Conservation (phyloP, 257 asterid species). For the Primulina tabacum region DNA sequence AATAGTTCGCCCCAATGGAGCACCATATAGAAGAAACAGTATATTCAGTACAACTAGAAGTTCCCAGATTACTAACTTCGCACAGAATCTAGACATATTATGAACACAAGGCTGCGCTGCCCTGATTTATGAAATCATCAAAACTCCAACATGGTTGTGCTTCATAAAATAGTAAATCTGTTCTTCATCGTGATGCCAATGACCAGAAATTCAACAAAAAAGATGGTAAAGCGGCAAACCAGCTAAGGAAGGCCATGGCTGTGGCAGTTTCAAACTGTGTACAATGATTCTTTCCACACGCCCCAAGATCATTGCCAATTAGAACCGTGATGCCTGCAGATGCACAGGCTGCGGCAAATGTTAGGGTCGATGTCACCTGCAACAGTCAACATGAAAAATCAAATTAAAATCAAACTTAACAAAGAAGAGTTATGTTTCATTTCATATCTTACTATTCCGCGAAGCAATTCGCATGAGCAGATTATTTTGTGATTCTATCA, state of each 20-base stretch:
- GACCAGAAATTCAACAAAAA: conserved; percentile 87
- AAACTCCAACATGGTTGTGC: not conserved
- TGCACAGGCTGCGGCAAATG: conserved; percentile 95
- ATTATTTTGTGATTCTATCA: not conserved
- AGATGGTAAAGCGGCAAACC: conserved; percentile 86
- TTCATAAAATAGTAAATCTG: not conserved
- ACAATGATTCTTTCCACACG: conserved; percentile 76
- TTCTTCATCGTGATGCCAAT: conserved; percentile 68
- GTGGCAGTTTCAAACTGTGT: conserved; percentile 86
- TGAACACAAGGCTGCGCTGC: not conserved
- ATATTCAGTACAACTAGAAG: not conserved
- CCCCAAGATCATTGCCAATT: conserved; percentile 75
- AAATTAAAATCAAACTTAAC: conserved; percentile 18
- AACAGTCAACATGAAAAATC: conserved; percentile 19
- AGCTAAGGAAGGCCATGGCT: conserved; percentile 93
- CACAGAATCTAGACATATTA: not conserved
- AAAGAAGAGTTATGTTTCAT: not conserved
- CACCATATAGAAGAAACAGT: not conserved
- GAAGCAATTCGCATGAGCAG: not conserved
- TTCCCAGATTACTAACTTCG: not conserved
- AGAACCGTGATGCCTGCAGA: conserved; percentile 97
- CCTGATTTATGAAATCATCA: not conserved
- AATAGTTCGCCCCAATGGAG: not conserved
- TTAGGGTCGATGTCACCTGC: conserved; percentile 88
- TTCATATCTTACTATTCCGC: conserved; percentile 1